phyloP scores from a whole-genome alignment of 768 basidiomycete genomes.

The Lactarius hatsudake region DNA sequence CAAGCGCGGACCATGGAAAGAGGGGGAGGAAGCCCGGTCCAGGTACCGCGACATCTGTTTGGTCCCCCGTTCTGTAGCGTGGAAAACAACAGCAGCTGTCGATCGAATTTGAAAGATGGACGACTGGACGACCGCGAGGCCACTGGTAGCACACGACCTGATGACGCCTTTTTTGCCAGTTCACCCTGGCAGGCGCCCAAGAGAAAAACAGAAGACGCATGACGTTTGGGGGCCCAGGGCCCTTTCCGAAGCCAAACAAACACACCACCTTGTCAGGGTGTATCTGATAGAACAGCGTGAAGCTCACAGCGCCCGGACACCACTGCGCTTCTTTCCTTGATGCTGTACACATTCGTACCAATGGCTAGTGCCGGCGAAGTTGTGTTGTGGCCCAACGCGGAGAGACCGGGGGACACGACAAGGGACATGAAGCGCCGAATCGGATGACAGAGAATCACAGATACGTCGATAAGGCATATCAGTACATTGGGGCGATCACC shows the following conservation, averaged over 20 bases:
- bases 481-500: neutral
- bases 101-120: conserved; percentile 1
- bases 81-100: neutral
- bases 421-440: neutral
- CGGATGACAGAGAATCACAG: neutral
- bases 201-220: conserved; percentile 5
- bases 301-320: neutral
- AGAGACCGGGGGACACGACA: neutral
- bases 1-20: neutral
- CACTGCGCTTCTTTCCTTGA: neutral
- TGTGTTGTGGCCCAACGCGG: neutral
- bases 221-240: conserved; percentile 7
- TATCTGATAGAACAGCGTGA: neutral
- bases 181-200: neutral
- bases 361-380: neutral
- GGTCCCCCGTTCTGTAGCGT: neutral
- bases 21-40: neutral
- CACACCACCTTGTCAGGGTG: neutral
- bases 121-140: neutral
- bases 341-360: neutral
- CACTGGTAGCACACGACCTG: neutral
- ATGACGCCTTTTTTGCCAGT: neutral
- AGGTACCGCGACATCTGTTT: conserved; percentile 8
- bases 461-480: neutral
- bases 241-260: neutral